Base-by-base conservation (phyloP, 768 basidiomycete species). In the Zangia roseola region DNA sequence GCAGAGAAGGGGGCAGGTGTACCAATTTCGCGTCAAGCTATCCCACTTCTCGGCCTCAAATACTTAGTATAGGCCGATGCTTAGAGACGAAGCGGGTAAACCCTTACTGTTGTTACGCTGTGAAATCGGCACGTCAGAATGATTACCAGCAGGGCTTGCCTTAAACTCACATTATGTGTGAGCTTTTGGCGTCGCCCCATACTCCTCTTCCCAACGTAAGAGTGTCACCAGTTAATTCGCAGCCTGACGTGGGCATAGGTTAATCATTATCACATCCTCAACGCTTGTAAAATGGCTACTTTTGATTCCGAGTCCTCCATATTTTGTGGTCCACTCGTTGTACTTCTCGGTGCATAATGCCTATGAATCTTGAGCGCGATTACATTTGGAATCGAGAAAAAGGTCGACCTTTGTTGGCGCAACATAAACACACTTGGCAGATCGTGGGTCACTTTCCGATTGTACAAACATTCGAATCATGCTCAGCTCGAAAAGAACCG, bases 11-110 rank as follows among this genome's bases (percentile, higher is more conserved):
- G 46, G 25, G 39, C 3, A 10, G n/a, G 46, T 69, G 84, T 84
- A 89, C 91, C 88, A 94, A 58, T 83, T 88, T 37, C 95, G 77
- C 6, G 94, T 97, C 47, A 99, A 69, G 41, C 90, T 88, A 57
- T 98, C 95, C 88, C 92, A 94, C 69, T 99, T 99, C 69, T 99
- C 95, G 2, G 89, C 91, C 88, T 93, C 57, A 40, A 20, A 50
- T 43, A n/a, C n/a, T n/a, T n/a, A 20, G 41, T 17, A 31, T 53
- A 45, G 44, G 45, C 5, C 17, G 30, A 38, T 17, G 8, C 10
- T 40, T 28, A 21, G 33, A 30, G 21, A 40, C n/a, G 44, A 17
- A 24, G 31, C 24, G 5, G 13, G 6, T 14, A 33, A 7, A 20
- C 21, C 42, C 73, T 69, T 62, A 90, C 91, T 40, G 91, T 94